Conservation (phyloP, 352 stramenopile genomes). For the Phytophthora hybrid region DNA sequence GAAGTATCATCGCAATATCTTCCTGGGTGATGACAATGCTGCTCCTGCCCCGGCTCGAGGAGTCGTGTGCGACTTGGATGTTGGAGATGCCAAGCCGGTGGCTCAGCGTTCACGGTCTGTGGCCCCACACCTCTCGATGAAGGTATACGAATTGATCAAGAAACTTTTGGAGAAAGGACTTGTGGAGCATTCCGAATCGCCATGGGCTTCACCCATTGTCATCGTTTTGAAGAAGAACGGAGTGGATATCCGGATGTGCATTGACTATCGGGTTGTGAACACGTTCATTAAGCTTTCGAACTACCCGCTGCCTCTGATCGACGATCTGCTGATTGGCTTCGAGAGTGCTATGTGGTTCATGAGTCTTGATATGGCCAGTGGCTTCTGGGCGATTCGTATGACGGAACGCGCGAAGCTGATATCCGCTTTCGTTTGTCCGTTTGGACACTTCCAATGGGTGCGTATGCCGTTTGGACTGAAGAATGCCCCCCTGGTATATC, state of each 20-base stretch:
- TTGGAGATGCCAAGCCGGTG: too few species aligned
- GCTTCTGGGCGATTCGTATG: slow-evolving; percentile 37
- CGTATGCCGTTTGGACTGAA: slow-evolving; percentile 28
- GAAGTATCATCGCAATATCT: neutral
- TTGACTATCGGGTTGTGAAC: slow-evolving; percentile 33
- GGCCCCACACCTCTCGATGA: too few species aligned
- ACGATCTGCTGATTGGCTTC: slow-evolving; percentile 38
- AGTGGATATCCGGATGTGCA: slow-evolving; percentile 22
- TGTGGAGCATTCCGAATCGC: neutral
- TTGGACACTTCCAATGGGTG: slow-evolving; percentile 34
- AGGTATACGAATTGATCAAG: neutral
- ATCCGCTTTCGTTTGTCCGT: slow-evolving; percentile 31
- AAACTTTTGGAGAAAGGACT: slow-evolving; percentile 8
- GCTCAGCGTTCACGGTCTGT: too few species aligned
- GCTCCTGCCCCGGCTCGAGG: neutral
- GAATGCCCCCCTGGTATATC: slow-evolving; percentile 30
- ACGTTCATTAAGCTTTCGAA: slow-evolving; percentile 17
- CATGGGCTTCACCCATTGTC: neutral
- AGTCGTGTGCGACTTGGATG: too few species aligned
- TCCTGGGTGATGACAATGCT: neutral
- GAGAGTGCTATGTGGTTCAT: slow-evolving; percentile 24
- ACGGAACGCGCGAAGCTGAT: slow-evolving; percentile 25
- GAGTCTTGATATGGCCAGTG: slow-evolving; percentile 22
- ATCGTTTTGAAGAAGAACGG: slow-evolving; percentile 16
- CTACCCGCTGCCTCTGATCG: slow-evolving; percentile 32